These are phyloP conservation scores for Nigrospora oryzae DNA, from an alignment of 2,329 filamentous ascomycete genomes.

Conservation along the genomic window DNA sequence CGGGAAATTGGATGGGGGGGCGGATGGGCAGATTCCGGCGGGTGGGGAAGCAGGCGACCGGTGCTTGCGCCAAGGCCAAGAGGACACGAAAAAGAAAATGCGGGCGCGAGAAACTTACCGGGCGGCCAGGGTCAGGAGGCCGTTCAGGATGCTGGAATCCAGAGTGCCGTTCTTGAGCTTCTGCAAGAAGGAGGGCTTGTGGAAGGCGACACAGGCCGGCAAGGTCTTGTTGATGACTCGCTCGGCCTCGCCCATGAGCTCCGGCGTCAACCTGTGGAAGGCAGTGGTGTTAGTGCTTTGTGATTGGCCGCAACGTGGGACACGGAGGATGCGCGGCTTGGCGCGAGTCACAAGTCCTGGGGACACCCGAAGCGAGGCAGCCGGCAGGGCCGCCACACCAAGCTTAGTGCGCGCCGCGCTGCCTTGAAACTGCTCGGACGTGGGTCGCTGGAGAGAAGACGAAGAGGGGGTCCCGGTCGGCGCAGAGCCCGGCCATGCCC, in stretches of 20 bases:
- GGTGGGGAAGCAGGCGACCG: no score
- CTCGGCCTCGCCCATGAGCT: conserved; percentile 51
- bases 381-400: conserved; percentile 5
- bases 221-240: conserved; percentile 53
- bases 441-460: neutral
- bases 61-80: no score
- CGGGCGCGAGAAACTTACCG: conserved; percentile 32
- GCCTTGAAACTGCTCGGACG: conserved; percentile 2
- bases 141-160: conserved; percentile 48
- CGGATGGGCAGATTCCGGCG: no score
- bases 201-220: conserved; percentile 53
- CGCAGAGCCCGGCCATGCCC: no score
- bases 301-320: conserved; percentile 1
- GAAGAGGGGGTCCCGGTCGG: no score
- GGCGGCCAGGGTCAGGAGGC: conserved; percentile 47
- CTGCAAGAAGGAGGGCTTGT: conserved; percentile 54
- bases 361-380: conserved; percentile 6
- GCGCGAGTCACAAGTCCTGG: conserved; percentile 5
- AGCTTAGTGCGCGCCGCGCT: conserved; percentile 4
- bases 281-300: conserved; percentile 3
- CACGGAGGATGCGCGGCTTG: conserved; percentile 5
- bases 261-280: conserved; percentile 39
- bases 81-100: no score
- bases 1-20: no score
- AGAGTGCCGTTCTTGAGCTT: conserved; percentile 49